A percentile compares a stretch with the other conserved stretches of the same genome.
These are phyloP conservation scores for Tulasnella calospora DNA, from an alignment of 768 basidiomycete species.

Conservation along the genomic window DNA sequence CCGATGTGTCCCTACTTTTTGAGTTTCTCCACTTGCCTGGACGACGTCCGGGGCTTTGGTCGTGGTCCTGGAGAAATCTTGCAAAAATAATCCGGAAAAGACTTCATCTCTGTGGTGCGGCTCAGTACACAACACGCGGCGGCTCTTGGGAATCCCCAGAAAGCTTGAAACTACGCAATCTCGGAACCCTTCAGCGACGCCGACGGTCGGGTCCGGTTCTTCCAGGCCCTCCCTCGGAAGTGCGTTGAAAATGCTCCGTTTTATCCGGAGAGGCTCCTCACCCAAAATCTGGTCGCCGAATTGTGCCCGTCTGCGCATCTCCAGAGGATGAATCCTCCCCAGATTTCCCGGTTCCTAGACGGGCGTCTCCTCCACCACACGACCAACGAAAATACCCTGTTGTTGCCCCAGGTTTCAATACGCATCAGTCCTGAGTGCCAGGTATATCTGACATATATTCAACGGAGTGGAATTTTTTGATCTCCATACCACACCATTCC, in stretches of 20 bases:
- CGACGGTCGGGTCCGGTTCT: conserved; percentile 9
- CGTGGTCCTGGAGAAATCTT: background rate
- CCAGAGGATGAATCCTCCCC: background rate
- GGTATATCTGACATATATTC: conserved; percentile 1
- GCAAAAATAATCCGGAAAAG: conserved; percentile 7
- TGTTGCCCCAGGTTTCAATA: conserved; percentile 5
- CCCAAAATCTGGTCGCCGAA: background rate
- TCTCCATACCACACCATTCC: conserved; percentile 8
- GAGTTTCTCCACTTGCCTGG: conserved; percentile 3
- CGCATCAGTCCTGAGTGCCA: background rate
- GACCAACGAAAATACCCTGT: conserved; percentile 5
- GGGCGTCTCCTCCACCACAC: conserved; percentile 7
- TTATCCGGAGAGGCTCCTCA: conserved; percentile 7
- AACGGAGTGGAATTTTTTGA: conserved; percentile 10
- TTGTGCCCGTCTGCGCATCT: conserved; percentile 7
- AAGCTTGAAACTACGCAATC: conserved; percentile 9
- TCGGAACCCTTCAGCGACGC: conserved; percentile 3
- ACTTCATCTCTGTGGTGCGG: background rate
- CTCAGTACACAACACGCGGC: background rate
- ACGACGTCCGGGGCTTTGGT: background rate
- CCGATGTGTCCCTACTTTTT: background rate
- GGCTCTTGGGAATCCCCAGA: conserved; percentile 2
- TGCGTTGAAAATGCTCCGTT: conserved; percentile 5
- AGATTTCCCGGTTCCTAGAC: background rate
- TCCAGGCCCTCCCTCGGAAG: conserved; percentile 7